Base-by-base conservation (phyloP, 306 rosid species). In the Clitoria ternatea region DNA sequence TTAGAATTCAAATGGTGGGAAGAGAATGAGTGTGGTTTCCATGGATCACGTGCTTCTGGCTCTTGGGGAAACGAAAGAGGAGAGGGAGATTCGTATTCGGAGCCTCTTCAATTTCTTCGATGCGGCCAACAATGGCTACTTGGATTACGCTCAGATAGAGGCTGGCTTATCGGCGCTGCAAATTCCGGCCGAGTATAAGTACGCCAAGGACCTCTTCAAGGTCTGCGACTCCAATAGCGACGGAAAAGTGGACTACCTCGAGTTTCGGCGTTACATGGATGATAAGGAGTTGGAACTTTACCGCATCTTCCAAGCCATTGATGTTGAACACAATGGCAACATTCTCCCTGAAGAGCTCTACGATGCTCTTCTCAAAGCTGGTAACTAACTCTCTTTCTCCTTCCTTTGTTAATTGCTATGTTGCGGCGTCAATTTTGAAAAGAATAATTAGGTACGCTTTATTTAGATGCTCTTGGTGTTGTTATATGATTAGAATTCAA, bases 281-380 rank as follows among this genome's bases (percentile, higher is more conserved):
- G 85, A 66, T 55, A 84, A 84, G 72, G 85, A 84, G 32, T 66
- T 84, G 74, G 85, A 84, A 19, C 88, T 80, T 75, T 84, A 81
- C 15, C 75, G 83, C 17, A 84, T 84, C 42, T 84, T 84, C 78
- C 88, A 77, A 61, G 81, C 85, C 8, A 81, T 84, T 65, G 88
- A 84, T 84, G 85, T 84, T 0, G 77, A 60, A 55, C 88, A 84
- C 36, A 72, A 40, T 67, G 88, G 88, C 69, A 70, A 54, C 73
- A 84, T 84, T 80, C 81, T 74, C 27, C 88, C 88, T 47, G 88
- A 84, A 77, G 85, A 80, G 73, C 85, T 84, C 9, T 84, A 72
- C 49, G 88, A 84, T 36, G 88, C 88, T 9, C 88, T 84, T 77
- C 81, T 70, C 2, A 77, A 72, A 62, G 85, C 85, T 80, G 88